Evolutionary conservation across 2,329 filamentous ascomycete species (phyloP), one percentile per base, ranked within the genome.

Genomic region (Diaporthe vexans): DNA sequence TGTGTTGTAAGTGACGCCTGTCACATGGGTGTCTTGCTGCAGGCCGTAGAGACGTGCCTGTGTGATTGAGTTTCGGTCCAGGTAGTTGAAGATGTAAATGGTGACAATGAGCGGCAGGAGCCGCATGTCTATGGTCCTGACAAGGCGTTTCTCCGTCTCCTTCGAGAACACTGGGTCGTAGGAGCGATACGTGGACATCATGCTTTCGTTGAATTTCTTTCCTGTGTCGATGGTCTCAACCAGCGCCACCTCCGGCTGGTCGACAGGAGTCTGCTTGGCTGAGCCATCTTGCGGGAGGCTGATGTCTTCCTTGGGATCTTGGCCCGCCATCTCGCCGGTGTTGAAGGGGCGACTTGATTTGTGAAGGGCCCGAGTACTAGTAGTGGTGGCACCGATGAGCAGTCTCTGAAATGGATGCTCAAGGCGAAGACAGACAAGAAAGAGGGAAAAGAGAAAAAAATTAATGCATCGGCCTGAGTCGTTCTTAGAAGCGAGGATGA

Each of bases 1-100:
- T 10, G 84, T 86, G n/a, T 82, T 80, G 70, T 83, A 84, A 40
- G 84, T 76, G 19, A 79, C 43, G 1, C 78, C 80, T 3, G 76
- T 80, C 81, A 85, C 82, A 59, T 82, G 75, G 21, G 85, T 78
- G 71, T 85, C 83, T 4, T 83, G 79, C 74, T 79, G 83, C 75
- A 85, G 83, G 26, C 83, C 83, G 56, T 84, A 80, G 3, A 85
- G 79, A 54, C 84, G 84, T 7, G 84, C 82, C 1, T 82, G 79
- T 2, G 82, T 81, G 10, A 85, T 75, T 21, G 82, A 82, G 61
- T 83, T 80, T 3, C 84, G 79, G 75, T 85, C 83, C 71, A 85
- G 76, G 63, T 84, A 85, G 76, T 84, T 85, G 48, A 85, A 75
- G 40, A 85, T 84, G 75, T 84, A 84, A 7, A 85, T 72, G 33